A percentile compares a stretch with the other conserved stretches of the same genome.
Evolutionary conservation across 2,329 filamentous ascomycete genomes (phyloP).

Genomic region (Apiospora phragmitis): DNA sequence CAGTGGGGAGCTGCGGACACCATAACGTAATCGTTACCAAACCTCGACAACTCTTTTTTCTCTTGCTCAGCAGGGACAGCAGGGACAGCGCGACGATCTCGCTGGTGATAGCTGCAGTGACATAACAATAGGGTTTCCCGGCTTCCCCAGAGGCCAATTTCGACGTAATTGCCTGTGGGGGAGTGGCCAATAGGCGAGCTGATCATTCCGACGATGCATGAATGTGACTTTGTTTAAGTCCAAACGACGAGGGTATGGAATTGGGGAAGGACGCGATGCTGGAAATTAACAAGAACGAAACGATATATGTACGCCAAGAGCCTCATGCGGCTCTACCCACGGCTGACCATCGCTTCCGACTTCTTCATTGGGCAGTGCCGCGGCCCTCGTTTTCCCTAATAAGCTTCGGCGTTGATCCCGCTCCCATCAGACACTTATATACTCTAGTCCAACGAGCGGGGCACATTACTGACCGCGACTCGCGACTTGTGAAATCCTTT

Average conservation of each 20-base stretch:
- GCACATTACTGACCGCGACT: background rate
- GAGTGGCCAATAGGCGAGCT: background rate
- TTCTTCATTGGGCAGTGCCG: background rate
- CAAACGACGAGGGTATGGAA: background rate
- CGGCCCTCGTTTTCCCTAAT: background rate
- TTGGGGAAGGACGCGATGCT: background rate
- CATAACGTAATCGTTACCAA: slow-evolving; percentile 6
- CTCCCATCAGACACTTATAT: background rate
- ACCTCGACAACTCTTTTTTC: background rate
- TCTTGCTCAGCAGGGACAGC: background rate
- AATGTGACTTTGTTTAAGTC: background rate
- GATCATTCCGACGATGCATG: background rate
- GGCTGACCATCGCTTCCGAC: slow-evolving; percentile 3
- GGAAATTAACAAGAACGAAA: background rate
- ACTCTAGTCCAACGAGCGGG: background rate
- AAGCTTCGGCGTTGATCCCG: background rate
- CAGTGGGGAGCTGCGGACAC: background rate
- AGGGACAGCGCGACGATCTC: background rate
- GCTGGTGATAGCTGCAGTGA: background rate
- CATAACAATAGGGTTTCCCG: background rate
- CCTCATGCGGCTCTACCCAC: background rate
- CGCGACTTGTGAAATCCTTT: slow-evolving; percentile 1
- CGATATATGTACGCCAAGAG: slow-evolving; percentile 1
- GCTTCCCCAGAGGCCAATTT: background rate
- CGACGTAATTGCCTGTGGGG: background rate